A percentile compares a stretch with the other conserved stretches of the same genome.
Evolutionary conservation across 2,329 filamentous ascomycete species (phyloP).

Genomic region (Xylaria sp.): DNA sequence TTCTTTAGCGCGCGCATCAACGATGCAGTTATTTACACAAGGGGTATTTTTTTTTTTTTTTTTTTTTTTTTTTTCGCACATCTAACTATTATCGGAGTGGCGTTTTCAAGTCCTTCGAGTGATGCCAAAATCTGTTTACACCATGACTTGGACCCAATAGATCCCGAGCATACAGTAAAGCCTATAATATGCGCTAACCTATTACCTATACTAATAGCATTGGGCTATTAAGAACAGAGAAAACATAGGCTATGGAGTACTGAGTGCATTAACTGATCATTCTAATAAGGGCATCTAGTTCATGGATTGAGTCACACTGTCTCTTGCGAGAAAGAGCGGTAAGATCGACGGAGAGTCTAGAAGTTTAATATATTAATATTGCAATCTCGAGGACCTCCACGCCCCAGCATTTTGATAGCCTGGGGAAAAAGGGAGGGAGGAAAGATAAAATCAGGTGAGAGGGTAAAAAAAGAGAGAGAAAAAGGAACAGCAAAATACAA

Average conservation of each 20-base stretch:
- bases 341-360: too few relatives aligned
- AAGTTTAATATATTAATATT: neutral
- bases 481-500: neutral
- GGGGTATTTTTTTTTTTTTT: constrained; percentile 22
- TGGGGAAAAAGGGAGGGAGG: too few relatives aligned
- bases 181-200: neutral
- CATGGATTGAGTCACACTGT: too few relatives aligned
- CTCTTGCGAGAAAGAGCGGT: too few relatives aligned
- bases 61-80: constrained; percentile 23
- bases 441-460: neutral
- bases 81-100: neutral
- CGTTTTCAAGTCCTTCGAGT: constrained; percentile 24
- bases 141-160: constrained; percentile 10
- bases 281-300: too few relatives aligned
- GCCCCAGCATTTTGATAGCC: too few relatives aligned
- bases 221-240: too few relatives aligned
- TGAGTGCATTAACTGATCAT: too few relatives aligned
- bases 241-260: too few relatives aligned
- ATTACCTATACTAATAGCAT: neutral
- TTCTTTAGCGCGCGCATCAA: constrained; percentile 3
- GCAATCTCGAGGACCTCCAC: too few relatives aligned
- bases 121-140: constrained; percentile 35
- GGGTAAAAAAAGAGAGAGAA: neutral
- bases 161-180: constrained; percentile 23
- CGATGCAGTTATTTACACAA: constrained; percentile 17